Evolutionary conservation across 768 basidiomycete species (phyloP), one percentile per base, ranked within the genome.

Genomic region (Amanita rubescens): DNA sequence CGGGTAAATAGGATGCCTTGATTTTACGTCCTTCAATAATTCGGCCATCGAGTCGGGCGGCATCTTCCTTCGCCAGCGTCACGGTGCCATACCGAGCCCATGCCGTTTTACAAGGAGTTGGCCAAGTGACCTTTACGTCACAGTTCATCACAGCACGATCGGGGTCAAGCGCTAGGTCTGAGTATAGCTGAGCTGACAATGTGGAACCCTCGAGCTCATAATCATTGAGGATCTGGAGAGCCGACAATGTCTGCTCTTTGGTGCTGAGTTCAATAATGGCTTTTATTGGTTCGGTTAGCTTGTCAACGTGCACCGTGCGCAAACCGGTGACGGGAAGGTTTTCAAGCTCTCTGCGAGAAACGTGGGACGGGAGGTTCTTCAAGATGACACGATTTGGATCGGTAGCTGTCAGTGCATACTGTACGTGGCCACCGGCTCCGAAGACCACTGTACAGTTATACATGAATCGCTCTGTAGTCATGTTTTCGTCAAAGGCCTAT

Each of bases 11-110:
- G 5, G 64, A 55, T 0, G 75, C 72, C 17, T 65, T 67, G 45
- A 82, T 63, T 47, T 63, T 67, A 20, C 71, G 66, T 11, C 73
- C 74, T 12, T 70, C 63, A 57, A 80, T 60, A 9, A 63, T 57
- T 37, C 58, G 58, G 1, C 71, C 73, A 46, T 78, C 58, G 3
- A 82, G 62, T 22, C 65, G 66, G n/a, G 58, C 58, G 5, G 69
- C 74, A 44, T 73, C 70, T 10, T 62, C 49, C 55, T 76, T 78
- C 2, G 79, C 80, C n/a, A 57, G 56, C 2, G 67, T 63, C 34
- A 78, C 63, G 2, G 69, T 69, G 4, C 63, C 22, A 59, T 79
- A 84, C 55, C 72, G 71, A 19, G 68, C 69, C 74, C 76, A 82
- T 5, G 74, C 79, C 7, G 64, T 64, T 24, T 63, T 58, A 48